Percentiles rank a stretch among this genome's conserved stretches.
phyloP scores from a whole-genome alignment of 495 filamentous ascomycete species.

The Podospora fimiseda region DNA sequence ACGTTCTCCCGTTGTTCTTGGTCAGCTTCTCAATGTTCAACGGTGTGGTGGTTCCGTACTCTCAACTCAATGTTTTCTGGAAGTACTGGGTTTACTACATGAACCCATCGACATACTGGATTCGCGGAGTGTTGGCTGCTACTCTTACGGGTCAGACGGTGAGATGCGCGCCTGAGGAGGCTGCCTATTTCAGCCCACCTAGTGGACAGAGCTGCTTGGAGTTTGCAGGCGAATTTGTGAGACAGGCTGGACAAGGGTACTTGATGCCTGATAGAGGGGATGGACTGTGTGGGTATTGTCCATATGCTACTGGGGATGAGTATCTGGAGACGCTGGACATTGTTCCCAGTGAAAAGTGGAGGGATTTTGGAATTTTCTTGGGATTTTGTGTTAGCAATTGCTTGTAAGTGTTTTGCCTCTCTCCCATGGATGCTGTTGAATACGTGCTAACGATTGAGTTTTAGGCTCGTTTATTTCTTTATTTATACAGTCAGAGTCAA shows the following conservation, averaged over 20 bases:
- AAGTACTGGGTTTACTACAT: conserved; percentile 69
- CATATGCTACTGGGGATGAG: conserved; percentile 55
- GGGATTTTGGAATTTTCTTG: conserved; percentile 72
- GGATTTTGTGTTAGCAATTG: conserved; percentile 73
- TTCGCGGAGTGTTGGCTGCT: conserved; percentile 64
- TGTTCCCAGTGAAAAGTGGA: conserved; percentile 54
- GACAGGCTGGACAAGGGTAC: conserved; percentile 46
- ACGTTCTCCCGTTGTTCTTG: conserved; percentile 70
- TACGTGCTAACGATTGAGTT: not conserved
- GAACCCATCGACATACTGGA: conserved; percentile 64
- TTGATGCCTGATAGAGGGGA: conserved; percentile 50
- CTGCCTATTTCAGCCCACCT: conserved; percentile 61
- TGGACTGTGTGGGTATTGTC: conserved; percentile 69
- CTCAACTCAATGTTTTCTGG: conserved; percentile 63
- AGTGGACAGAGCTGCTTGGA: conserved; percentile 54
- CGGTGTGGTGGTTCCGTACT: conserved; percentile 61
- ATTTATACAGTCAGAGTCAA: conserved; percentile 69
- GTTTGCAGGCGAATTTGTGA: conserved; percentile 52
- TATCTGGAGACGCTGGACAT: conserved; percentile 68
- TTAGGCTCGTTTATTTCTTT: conserved; percentile 71
- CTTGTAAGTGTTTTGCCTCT: conserved; percentile 28
- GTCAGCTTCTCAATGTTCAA: conserved; percentile 71
- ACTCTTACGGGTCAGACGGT: conserved; percentile 51
- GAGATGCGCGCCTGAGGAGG: conserved; percentile 52
- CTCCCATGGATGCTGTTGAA: not conserved